Evolutionary conservation across 1,139 yeast genomes (phyloP), one percentile per base, ranked within the genome.

Genomic region (Blastobotrys arbuscula): DNA sequence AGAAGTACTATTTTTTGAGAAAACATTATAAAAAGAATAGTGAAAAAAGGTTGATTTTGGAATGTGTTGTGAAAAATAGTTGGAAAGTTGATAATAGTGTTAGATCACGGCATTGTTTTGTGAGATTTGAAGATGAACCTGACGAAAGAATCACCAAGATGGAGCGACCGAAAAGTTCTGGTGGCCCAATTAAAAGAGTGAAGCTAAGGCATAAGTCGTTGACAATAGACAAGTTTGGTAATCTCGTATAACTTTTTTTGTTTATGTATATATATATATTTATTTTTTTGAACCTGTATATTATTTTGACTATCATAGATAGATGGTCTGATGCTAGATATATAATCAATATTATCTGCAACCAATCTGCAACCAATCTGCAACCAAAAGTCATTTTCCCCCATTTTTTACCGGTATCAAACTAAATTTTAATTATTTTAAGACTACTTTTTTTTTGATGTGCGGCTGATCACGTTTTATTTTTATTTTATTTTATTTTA

Each of bases 1-100:
- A 46, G 21, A 46, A 46, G 39, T 30, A 18, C 34, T 13, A 19
- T 34, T 46, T 36, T 19, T 33, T 45, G 24, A 39, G 40, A 21
- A 42, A 35, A 4, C 34, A 42, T 24, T 23, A 7, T 16, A 33
- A 33, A 13, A 42, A 42, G 34, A 9, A 13, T 5, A 20, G 35
- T 15, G 45, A 42, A 4, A 42, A 42, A 23, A 18, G 40, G 13
- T 13, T 24, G 12, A 36, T 42, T 12, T 21, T 42, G 21, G 45
- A 42, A 34, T 33, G 36, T 19, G 13, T 42, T 4, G 34, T 34
- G 2, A n/a, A 18, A n/a, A 21, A 16, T 26, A 9, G 24, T 2
- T n/a, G 26, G 34, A 13, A 10, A 23, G 10, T n/a, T 2, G 35
- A 19, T 34, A 13, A 7, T 18, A 31, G 34, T 21, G 23, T 21